Conservation (phyloP, 139 green algal genomes). For the Marvania coccoides region DNA sequence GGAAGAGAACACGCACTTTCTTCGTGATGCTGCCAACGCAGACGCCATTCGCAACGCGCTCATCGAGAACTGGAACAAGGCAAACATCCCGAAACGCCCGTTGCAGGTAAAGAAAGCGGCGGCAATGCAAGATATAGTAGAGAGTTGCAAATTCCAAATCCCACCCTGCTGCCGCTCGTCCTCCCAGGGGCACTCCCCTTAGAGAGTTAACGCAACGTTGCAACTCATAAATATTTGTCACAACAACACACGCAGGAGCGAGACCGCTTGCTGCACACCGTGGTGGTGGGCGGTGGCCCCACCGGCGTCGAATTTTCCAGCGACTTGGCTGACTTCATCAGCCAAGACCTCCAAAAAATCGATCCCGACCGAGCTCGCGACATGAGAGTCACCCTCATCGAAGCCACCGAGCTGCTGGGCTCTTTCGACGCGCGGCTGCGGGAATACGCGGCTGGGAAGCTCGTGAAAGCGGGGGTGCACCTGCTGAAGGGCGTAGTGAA, state of each 20-base stretch:
- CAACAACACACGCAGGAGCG: constrained; percentile 22
- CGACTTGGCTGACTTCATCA: constrained; percentile 45
- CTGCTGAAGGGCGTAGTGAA: constrained; percentile 63
- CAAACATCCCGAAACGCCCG: constrained; percentile 47
- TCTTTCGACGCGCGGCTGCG: constrained; percentile 66
- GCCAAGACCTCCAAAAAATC: constrained; percentile 28
- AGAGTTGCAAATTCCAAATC: not conserved
- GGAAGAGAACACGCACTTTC: constrained; percentile 63
- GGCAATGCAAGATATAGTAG: not conserved
- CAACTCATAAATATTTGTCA: not conserved
- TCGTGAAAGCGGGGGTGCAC: constrained; percentile 57
- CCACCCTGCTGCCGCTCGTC: not conserved
- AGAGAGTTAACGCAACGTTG: not conserved
- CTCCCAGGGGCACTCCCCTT: no score
- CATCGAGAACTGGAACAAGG: constrained; percentile 63
- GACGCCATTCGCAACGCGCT: constrained; percentile 46
- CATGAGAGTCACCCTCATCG: constrained; percentile 60
- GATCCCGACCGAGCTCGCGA: constrained; percentile 23
- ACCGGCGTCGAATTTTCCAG: constrained; percentile 79
- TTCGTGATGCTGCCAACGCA: constrained; percentile 57
- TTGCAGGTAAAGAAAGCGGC: not conserved
- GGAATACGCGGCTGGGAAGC: constrained; percentile 68
- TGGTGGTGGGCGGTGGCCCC: constrained; percentile 82
- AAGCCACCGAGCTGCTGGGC: constrained; percentile 69
- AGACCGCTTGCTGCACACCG: constrained; percentile 57